Percentiles rank a stretch among this genome's conserved stretches.
Conservation (phyloP, 75 land plant species). For the Isoetes taiwanensis region DNA sequence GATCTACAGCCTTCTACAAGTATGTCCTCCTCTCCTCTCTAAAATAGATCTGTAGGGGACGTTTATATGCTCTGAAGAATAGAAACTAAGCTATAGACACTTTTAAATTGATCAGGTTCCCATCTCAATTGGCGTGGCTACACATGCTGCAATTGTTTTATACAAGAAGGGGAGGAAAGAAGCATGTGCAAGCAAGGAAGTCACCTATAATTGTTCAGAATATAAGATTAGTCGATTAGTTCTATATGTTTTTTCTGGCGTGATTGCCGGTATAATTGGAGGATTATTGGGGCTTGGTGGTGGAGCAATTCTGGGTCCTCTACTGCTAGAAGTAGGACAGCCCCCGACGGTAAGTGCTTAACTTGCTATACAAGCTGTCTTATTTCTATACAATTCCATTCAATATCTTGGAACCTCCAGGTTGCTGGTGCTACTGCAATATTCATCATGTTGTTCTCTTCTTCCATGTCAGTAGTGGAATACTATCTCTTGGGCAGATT, state of each 20-base stretch:
- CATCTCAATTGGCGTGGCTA: constrained; percentile 36
- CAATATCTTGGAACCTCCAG: no score
- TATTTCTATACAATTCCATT: no score
- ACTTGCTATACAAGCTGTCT: no score
- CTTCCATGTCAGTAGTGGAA: constrained; percentile 68
- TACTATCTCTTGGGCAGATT: constrained; percentile 55
- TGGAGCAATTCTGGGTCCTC: constrained; percentile 73
- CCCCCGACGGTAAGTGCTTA: constrained; percentile 51
- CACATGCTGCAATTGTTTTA: constrained; percentile 32
- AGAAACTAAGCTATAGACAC: no score
- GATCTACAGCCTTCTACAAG: constrained; percentile 50
- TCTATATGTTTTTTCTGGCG: constrained; percentile 52
- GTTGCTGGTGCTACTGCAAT: constrained; percentile 61
- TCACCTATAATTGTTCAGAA: constrained; percentile 34
- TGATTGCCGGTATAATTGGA: constrained; percentile 74
- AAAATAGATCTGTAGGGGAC: neutral
- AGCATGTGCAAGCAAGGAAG: no score
- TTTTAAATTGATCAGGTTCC: constrained; percentile 46
- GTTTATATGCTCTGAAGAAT: neutral
- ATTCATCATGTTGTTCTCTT: constrained; percentile 55
- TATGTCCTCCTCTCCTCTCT: neutral
- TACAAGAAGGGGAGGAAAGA: constrained; percentile 29
- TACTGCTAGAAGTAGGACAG: constrained; percentile 72
- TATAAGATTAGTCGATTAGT: constrained; percentile 34
- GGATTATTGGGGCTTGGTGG: constrained; percentile 86